Conservation (phyloP, 805 yeast species). For the Metschnikowia lochheadii region DNA sequence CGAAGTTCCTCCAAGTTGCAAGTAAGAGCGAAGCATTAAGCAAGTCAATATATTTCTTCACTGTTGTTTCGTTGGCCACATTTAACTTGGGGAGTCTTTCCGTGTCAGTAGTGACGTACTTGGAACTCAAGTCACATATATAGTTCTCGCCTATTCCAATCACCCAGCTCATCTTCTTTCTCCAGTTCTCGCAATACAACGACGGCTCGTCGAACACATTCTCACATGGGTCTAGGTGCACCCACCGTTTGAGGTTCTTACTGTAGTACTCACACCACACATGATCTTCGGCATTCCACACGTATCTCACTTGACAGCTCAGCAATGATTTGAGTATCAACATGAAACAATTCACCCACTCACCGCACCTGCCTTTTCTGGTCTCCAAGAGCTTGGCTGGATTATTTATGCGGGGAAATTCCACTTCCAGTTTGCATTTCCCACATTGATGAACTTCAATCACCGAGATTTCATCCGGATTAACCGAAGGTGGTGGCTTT, state of each 20-base stretch:
- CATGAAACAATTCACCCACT: conserved; percentile 86
- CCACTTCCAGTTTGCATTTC: conserved; percentile 41
- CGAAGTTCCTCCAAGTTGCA: conserved; percentile 8
- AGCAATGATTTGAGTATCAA: conserved; percentile 63
- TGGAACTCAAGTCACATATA: conserved; percentile 61
- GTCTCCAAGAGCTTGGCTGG: conserved; percentile 58
- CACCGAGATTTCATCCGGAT: conserved; percentile 44
- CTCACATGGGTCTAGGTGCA: conserved; percentile 88
- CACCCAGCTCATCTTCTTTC: conserved; percentile 86
- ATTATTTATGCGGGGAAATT: conserved; percentile 77
- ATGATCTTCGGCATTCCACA: conserved; percentile 91
- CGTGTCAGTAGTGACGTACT: conserved; percentile 51
- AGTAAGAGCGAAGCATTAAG: conserved; percentile 11
- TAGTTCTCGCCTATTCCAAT: conserved; percentile 65
- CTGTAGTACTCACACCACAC: conserved; percentile 95
- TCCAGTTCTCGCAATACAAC: conserved; percentile 83
- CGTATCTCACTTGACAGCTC: conserved; percentile 45
- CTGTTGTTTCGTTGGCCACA: conserved; percentile 9
- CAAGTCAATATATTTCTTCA: conserved; percentile 5
- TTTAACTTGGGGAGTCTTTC: conserved; percentile 21
- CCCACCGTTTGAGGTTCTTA: conserved; percentile 58
- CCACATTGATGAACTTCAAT: conserved; percentile 66
- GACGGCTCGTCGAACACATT: conserved; percentile 77
- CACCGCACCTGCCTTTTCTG: conserved; percentile 85
- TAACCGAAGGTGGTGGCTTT: conserved; percentile 33